A percentile compares a stretch with the other conserved stretches of the same genome.
Conservation (phyloP, 768 basidiomycete species). For the Mycena venus region DNA sequence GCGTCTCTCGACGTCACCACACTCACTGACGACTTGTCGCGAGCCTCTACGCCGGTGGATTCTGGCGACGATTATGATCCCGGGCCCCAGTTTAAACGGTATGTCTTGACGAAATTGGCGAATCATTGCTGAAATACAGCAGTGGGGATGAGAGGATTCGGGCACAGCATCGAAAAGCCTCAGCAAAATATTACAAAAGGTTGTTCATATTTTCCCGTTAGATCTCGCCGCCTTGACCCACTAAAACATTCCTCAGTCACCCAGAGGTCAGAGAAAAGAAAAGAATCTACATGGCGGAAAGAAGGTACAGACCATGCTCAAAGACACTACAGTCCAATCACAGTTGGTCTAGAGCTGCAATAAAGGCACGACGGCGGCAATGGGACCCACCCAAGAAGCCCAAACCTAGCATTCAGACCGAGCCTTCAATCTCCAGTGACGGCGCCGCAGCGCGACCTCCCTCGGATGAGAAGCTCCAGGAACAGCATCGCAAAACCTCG, state of each 20-base stretch:
- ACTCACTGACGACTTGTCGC: too few relatives aligned
- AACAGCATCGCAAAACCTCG: background rate
- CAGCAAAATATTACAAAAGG: background rate
- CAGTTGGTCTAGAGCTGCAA: background rate
- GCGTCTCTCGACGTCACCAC: too few relatives aligned
- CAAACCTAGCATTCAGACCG: background rate
- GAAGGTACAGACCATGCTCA: background rate
- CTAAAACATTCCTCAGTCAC: background rate
- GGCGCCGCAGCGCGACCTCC: too few relatives aligned
- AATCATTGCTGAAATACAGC: background rate
- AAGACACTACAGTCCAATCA: background rate
- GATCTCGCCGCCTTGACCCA: too few relatives aligned
- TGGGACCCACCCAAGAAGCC: slow-evolving; percentile 5
- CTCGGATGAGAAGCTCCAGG: too few relatives aligned
- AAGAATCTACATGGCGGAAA: background rate
- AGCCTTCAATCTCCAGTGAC: background rate
- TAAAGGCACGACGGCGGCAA: background rate
- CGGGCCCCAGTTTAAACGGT: background rate
- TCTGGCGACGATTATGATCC: background rate
- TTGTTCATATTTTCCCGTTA: background rate
- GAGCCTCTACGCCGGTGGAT: too few relatives aligned
- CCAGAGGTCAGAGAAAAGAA: background rate
- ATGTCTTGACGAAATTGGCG: background rate
- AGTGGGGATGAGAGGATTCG: background rate
- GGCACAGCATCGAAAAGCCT: background rate